Conservation (phyloP, 257 asterid genomes). For the Phtheirospermum japonicum region DNA sequence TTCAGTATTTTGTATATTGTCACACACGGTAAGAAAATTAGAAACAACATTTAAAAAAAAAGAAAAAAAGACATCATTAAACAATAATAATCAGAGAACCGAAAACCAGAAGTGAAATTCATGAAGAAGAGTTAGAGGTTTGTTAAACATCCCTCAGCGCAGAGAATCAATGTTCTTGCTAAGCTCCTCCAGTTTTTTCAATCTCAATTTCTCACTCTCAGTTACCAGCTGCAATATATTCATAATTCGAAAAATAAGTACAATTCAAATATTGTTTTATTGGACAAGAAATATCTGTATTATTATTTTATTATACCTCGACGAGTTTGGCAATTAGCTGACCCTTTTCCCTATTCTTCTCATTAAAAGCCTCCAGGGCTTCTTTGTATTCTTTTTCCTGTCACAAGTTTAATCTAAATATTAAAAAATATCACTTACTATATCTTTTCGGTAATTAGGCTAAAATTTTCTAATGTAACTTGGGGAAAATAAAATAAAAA, state of each 20-base stretch:
- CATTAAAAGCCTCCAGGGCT: slow-evolving; percentile 66
- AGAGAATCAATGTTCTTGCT: slow-evolving; percentile 70
- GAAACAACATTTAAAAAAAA: background rate
- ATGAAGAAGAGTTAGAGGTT: background rate
- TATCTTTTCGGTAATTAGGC: no score
- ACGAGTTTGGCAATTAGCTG: slow-evolving; percentile 69
- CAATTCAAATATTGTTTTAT: background rate
- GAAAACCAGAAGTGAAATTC: background rate
- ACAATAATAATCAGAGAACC: background rate
- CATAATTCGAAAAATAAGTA: background rate
- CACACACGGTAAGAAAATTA: background rate
- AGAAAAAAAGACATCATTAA: no score
- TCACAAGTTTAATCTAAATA: no score
- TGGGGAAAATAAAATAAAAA: background rate
- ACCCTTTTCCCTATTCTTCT: slow-evolving; percentile 77
- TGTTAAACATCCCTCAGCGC: slow-evolving; percentile 19
- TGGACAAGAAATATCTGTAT: background rate
- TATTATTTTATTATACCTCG: slow-evolving; percentile 49
- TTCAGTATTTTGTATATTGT: background rate
- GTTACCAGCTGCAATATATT: slow-evolving; percentile 55
- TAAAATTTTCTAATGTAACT: no score
- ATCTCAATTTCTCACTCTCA: slow-evolving; percentile 79
- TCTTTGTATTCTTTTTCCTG: slow-evolving; percentile 93
- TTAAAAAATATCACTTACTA: background rate
- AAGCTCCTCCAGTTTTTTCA: slow-evolving; percentile 87